Base-by-base conservation (phyloP, 177 flowering plant species). In the Vitis hybrid region DNA sequence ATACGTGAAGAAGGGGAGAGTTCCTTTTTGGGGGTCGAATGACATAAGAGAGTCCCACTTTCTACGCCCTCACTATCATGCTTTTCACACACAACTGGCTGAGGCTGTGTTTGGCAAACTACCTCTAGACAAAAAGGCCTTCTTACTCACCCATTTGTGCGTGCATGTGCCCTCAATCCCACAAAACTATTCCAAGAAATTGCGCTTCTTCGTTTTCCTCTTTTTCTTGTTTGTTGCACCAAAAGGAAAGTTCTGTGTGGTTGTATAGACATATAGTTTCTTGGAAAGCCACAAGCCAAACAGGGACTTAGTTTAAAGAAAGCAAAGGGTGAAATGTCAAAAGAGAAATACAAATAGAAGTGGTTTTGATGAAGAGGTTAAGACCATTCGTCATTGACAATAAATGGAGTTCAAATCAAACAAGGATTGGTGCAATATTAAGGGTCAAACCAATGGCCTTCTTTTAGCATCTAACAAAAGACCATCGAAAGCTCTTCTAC, bases 1-100 rank as follows among this genome's bases (percentile, higher is more conserved):
- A 86, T 83, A 77, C 73, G 75, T 78, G 74, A 73, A 45, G 70
- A 52, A 5, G 71, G 57, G 62, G 55, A 32, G 69, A 81, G 69
- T 66, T 62, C 65, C 74, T 68, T 69, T 67, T 69, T 65, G 77
- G 72, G 75, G 75, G 81, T 77, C 78, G 68, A 19, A 45, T 18
- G 56, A 62, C 59, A 77, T 60, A 40, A 40, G 48, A 40, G 62
- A 52, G 59, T 51, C 56, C 68, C 72, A 68, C 73, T 67, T 71
- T 77, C 64, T 23, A 67, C 68, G 62, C 63, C 64, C 64, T 60
- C 73, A 51, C 48, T 57, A 65, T 61, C 70, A 64, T 69, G 73
- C 70, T 66, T 78, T 68, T 68, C 66, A 61, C 65, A 60, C 68
- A n/a, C 14, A 19, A 58, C 23, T 13, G 4, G 30, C 7, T 54